Base-by-base conservation (phyloP, 495 filamentous ascomycete genomes). In the Thermochaetoides thermophila region DNA sequence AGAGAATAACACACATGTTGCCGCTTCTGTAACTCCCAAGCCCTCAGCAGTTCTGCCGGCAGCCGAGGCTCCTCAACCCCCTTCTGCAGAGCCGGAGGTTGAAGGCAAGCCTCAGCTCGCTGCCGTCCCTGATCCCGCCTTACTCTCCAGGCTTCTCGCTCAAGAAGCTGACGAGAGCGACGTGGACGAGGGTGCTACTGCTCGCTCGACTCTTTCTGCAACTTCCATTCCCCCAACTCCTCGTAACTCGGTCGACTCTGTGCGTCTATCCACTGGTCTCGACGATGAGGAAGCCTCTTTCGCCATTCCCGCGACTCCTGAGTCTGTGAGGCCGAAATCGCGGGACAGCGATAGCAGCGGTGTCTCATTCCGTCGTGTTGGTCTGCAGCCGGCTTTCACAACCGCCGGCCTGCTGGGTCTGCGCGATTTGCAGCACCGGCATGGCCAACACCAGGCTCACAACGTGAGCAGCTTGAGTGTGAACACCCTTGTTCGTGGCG, bases 241-340 rank as follows among this genome's bases (percentile, higher is more conserved):
- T 22, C 44, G 44, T 21, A 38, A 35, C 25, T 48, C 44, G 9
- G 47, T 50, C 20, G 47, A 50, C n/a, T n/a, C n/a, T n/a, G n/a
- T n/a, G n/a, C n/a, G n/a, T n/a, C n/a, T n/a, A n/a, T n/a, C n/a
- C n/a, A n/a, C n/a, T n/a, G n/a, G n/a, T n/a, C n/a, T n/a, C n/a
- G n/a, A n/a, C n/a, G n/a, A 13, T 29, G 19, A 11, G 11, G 38
- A 35, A 5, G 28, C 24, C 33, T 17, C 25, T 12, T 9, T 27
- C 13, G 13, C 29, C 9, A 25, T 15, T 13, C 28, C 25, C 14
- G 2, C 2, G 27, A 25, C 12, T 17, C 28, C 29, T 12, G 17
- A 40, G 15, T 29, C 13, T 6, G 31, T 20, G 14, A 29, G 17
- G 8, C n/a, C n/a, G n/a, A n/a, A n/a, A n/a, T n/a, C n/a, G n/a